Conservation (phyloP, 176 grass and related monocot species). For the Dactylis glomerata region DNA sequence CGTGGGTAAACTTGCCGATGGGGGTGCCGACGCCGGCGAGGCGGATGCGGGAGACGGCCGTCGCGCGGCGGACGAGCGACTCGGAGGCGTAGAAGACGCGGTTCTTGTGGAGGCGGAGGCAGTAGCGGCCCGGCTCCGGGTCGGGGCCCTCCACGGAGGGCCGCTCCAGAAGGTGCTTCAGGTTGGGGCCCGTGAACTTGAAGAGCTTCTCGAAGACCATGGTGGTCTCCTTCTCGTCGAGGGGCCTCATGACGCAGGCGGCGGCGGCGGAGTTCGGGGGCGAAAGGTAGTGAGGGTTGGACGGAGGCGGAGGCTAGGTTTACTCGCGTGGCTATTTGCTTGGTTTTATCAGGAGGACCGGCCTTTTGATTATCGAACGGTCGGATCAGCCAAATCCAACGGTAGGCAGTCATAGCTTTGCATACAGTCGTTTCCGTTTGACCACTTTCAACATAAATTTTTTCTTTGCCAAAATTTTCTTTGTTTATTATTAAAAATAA, state of each 20-base stretch:
- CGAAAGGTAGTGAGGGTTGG: background rate
- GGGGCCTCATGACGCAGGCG: constrained; percentile 46
- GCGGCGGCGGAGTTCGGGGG: background rate
- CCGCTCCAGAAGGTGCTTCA: constrained; percentile 76
- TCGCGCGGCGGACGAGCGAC: no score
- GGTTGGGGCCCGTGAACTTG: constrained; percentile 85
- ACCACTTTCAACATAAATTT: no score
- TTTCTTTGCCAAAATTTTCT: no score
- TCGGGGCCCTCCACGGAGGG: constrained; percentile 67
- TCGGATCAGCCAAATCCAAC: constrained; percentile 1
- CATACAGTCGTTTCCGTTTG: no score
- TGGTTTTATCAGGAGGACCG: background rate
- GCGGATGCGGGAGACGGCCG: no score
- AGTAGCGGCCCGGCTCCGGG: constrained; percentile 58
- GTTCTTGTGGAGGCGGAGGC: constrained; percentile 88
- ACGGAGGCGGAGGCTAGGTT: constrained; percentile 35
- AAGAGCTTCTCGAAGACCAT: constrained; percentile 84
- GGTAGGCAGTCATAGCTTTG: background rate
- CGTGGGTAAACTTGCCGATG: no score
- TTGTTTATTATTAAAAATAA: no score
- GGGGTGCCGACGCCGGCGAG: no score
- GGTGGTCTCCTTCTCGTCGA: constrained; percentile 93
- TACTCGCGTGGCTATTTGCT: background rate
- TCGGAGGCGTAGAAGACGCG: constrained; percentile 72
- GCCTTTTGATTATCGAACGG: background rate